Evolutionary conservation across 257 asterid genomes (phyloP), one percentile per base, ranked within the genome.

Genomic region (Gardenia jasminoides): DNA sequence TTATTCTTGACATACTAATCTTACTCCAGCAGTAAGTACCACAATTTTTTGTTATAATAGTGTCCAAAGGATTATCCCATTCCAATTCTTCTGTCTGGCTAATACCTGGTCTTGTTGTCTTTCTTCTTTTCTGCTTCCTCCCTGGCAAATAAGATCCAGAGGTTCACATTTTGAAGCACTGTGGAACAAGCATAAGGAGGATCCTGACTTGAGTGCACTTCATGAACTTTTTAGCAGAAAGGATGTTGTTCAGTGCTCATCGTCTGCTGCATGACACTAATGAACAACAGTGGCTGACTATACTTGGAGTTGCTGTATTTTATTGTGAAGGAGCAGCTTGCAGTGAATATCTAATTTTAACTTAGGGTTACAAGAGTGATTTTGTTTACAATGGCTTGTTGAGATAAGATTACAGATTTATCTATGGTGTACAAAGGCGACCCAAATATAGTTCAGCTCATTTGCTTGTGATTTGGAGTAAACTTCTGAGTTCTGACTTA

Each of bases 161-260:
- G 81, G 88, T 75, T 85, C 85, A 52, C 92, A 89, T 81, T 92
- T 94, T 58, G 82, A 87, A 72, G 91, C 89, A 64, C 79, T 83
- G 33, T 94, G 94, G 97, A 80, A 83, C 78, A 92, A 90, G 89
- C 90, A 94, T 82, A 87, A 87, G 85, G 91, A 89, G 81, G 98
- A 94, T 88, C 92, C 91, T 5, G 87, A 92, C 92, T 67, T 94
- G 83, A 75, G 85, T 48, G 80, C 87, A 66, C 84, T 91, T 41
- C 72, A 80, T 68, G 83, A 77, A 50, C 79, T 83, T 77, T 84
- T 85, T 64, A 48, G 67, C 31, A 74, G 79, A 80, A 73, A 83
- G 81, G 86, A 83, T 75, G 79, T 69, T 80, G 90, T 84, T 84
- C 71, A 26, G 64, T 62, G 50, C 46, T 74, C 74, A 33, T 31